Percentiles rank a stretch among this genome's conserved stretches.
Conservation (phyloP, 108 stramenopile species). For the Aurantiochytrium sp. region DNA sequence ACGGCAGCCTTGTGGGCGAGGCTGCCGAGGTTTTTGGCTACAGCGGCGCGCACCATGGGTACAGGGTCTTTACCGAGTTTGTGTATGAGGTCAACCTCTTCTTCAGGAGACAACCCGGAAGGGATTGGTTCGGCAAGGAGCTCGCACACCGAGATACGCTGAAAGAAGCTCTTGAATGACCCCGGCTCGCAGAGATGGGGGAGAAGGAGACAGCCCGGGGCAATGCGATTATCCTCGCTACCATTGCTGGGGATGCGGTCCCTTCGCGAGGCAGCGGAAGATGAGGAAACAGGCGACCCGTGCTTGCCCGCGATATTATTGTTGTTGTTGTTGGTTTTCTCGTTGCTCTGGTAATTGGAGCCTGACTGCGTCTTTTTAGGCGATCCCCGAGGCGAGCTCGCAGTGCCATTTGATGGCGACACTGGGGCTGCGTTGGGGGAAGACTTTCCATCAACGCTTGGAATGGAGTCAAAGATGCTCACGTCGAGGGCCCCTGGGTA, state of each 20-base stretch:
- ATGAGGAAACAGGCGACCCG: no score
- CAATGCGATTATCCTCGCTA: neutral
- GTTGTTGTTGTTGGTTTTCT: no score
- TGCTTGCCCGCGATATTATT: no score
- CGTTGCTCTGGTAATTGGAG: no score
- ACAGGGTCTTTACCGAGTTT: neutral
- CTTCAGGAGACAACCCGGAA: neutral
- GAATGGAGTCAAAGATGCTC: neutral
- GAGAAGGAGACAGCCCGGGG: neutral
- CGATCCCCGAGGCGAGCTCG: no score
- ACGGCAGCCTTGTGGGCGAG: neutral
- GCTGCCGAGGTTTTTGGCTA: neutral
- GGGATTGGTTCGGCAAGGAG: neutral
- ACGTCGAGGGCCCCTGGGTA: neutral
- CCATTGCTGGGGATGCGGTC: no score
- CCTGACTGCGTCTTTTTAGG: no score
- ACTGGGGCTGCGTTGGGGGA: neutral
- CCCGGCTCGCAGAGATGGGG: neutral
- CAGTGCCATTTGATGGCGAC: no score
- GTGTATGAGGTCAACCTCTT: neutral
- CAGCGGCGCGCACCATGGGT: neutral
- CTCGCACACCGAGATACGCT: neutral
- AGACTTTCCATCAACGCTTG: neutral
- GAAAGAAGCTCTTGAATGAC: constrained; percentile 4
- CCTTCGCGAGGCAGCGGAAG: no score